phyloP scores from a whole-genome alignment of 2,329 filamentous ascomycete species.

The Rhexocercosporidium sp. region DNA sequence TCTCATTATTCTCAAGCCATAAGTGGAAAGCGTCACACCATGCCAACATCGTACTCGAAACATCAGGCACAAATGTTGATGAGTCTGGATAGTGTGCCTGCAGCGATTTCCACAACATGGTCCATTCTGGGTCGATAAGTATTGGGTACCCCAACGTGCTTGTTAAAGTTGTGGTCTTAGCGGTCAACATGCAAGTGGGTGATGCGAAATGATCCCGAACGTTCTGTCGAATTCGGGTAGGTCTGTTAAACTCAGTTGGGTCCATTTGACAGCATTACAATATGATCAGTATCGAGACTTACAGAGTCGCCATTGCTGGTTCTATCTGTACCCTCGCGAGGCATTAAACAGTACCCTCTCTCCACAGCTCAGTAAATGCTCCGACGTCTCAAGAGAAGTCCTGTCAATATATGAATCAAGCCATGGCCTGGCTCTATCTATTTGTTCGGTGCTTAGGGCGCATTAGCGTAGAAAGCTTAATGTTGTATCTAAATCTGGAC shows the following conservation, averaged over 20 bases:
- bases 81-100: slow-evolving; percentile 49
- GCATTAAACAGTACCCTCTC: too few relatives aligned
- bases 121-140: slow-evolving; percentile 50
- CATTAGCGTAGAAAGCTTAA: too few relatives aligned
- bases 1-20: slow-evolving; percentile 49
- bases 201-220: slow-evolving; percentile 30
- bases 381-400: too few relatives aligned
- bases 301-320: slow-evolving; percentile 12
- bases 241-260: slow-evolving; percentile 18
- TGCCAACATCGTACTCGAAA: slow-evolving; percentile 46
- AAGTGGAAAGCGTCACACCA: slow-evolving; percentile 48
- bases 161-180: slow-evolving; percentile 18
- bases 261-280: not conserved
- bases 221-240: slow-evolving; percentile 29
- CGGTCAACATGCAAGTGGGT: slow-evolving; percentile 15
- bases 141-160: slow-evolving; percentile 48
- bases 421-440: too few relatives aligned
- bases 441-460: too few relatives aligned
- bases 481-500: too few relatives aligned
- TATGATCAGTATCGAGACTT: not conserved
- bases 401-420: too few relatives aligned
- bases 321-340: not conserved
- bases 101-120: slow-evolving; percentile 47
- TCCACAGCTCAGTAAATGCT: too few relatives aligned
- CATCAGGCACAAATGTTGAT: slow-evolving; percentile 44